Evolutionary conservation across 2,329 filamentous ascomycete genomes (phyloP).

Genomic region (Mycosphaerella arachidis): DNA sequence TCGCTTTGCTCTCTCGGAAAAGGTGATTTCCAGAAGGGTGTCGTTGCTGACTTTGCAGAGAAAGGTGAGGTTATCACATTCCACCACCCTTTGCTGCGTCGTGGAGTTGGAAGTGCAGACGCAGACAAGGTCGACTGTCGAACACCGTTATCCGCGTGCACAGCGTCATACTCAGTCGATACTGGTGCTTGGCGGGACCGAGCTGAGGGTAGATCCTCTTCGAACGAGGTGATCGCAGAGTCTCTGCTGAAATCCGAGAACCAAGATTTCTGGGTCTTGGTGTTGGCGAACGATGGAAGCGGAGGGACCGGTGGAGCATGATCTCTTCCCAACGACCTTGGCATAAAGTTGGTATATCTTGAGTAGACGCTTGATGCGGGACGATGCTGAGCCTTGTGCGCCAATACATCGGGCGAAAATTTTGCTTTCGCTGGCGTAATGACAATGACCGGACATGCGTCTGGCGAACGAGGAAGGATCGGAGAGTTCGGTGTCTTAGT

Average conservation of each 20-base stretch:
- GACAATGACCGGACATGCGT: conserved; percentile 36
- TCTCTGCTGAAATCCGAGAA: conserved; percentile 25
- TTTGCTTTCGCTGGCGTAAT: conserved; percentile 50
- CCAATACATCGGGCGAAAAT: conserved; percentile 53
- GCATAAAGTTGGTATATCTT: conserved; percentile 41
- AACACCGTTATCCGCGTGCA: neutral
- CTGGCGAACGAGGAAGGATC: conserved; percentile 2
- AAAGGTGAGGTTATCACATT: conserved; percentile 72
- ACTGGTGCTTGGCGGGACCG: neutral
- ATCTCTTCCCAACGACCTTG: conserved; percentile 17
- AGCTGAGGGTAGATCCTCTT: conserved; percentile 42
- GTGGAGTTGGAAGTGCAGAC: conserved; percentile 45
- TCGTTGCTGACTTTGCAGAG: conserved; percentile 24
- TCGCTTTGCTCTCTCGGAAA: conserved; percentile 13
- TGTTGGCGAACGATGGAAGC: conserved; percentile 42
- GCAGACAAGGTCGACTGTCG: conserved; percentile 8
- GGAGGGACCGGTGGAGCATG: conserved; percentile 57
- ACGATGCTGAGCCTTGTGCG: conserved; percentile 31
- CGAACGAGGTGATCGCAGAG: conserved; percentile 37
- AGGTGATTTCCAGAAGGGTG: conserved; percentile 28
- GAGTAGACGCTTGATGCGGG: conserved; percentile 60
- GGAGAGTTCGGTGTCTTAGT: conserved; percentile 31
- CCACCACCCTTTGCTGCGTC: conserved; percentile 69
- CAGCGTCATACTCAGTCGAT: neutral
- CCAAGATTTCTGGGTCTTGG: conserved; percentile 6